Conservation (phyloP, 345 rosid genomes). For the Eutrema heterophyllum region DNA sequence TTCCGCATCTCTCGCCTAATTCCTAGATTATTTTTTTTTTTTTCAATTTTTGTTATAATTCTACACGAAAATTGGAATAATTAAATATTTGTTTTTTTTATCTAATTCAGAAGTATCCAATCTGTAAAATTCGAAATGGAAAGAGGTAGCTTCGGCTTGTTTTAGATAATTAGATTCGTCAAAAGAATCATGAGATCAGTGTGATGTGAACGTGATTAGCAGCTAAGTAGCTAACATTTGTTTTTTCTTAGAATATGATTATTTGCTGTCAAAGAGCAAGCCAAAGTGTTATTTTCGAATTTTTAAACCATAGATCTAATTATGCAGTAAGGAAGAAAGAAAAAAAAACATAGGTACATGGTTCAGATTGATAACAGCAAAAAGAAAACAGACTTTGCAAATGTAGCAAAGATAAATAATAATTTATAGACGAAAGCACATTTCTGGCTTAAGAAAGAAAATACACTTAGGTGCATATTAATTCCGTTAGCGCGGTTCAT, state of each 20-base stretch:
- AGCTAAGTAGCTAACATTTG: slow-evolving; percentile 8
- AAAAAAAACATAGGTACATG: neutral
- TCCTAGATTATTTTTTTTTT: slow-evolving; percentile 7
- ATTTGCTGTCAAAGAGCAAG: neutral
- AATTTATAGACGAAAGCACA: neutral
- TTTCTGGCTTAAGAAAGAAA: neutral
- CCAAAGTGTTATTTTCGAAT: neutral
- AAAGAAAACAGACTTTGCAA: neutral
- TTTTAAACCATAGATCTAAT: neutral
- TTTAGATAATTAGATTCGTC: slow-evolving; percentile 7
- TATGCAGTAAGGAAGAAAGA: neutral
- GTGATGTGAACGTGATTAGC: slow-evolving; percentile 30
- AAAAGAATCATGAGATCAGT: slow-evolving; percentile 8
- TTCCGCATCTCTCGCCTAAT: slow-evolving; percentile 27
- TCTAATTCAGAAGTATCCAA: slow-evolving; percentile 17
- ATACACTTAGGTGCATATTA: neutral
- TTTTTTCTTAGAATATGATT: neutral
- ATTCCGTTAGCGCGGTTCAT: neutral
- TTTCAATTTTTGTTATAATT: neutral
- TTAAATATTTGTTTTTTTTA: neutral
- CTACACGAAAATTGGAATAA: slow-evolving; percentile 13
- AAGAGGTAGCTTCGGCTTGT: neutral
- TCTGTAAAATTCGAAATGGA: slow-evolving; percentile 25
- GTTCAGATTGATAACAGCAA: neutral
- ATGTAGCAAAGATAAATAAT: neutral